Conservation (phyloP, 2,329 filamentous ascomycete species). For the Arthrobotrys musiformis region DNA sequence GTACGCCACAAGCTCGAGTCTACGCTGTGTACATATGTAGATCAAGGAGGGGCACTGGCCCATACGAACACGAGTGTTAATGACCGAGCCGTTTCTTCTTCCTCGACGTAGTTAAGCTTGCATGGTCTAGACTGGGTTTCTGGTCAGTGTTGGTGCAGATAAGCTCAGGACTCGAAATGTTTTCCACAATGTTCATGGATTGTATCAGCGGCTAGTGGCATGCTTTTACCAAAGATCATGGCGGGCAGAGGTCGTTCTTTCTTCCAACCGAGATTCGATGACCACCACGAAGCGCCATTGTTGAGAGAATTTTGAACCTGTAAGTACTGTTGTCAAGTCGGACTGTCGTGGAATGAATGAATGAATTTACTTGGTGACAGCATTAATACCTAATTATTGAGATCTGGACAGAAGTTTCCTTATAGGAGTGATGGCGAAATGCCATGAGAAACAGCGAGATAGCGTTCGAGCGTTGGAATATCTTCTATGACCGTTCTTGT, state of each 20-base stretch:
- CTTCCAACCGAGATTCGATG: conserved; percentile 22
- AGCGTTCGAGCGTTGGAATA: conserved; percentile 6
- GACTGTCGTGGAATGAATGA: background rate
- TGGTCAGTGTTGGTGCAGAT: conserved; percentile 6
- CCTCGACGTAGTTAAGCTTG: conserved; percentile 5
- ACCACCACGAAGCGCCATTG: conserved; percentile 1
- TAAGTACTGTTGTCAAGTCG: background rate
- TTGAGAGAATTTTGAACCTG: conserved; percentile 4
- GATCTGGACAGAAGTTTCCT: conserved; percentile 1
- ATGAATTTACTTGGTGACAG: background rate
- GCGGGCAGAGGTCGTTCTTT: background rate
- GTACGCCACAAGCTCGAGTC: conserved; percentile 15
- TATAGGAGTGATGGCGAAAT: background rate
- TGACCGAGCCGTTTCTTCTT: conserved; percentile 37
- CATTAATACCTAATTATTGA: background rate
- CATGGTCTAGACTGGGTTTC: conserved; percentile 18
- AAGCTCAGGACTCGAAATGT: conserved; percentile 11
- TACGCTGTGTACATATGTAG: background rate
- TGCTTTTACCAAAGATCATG: conserved; percentile 23
- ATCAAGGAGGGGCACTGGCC: background rate
- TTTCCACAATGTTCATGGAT: conserved; percentile 18
- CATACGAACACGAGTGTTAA: conserved; percentile 8
- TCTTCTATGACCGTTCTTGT: conserved; percentile 8
- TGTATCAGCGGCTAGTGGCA: conserved; percentile 46
- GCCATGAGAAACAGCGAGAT: background rate